Conservation (phyloP, 2,329 filamentous ascomycete genomes). For the Pochonia chlamydosporia region DNA sequence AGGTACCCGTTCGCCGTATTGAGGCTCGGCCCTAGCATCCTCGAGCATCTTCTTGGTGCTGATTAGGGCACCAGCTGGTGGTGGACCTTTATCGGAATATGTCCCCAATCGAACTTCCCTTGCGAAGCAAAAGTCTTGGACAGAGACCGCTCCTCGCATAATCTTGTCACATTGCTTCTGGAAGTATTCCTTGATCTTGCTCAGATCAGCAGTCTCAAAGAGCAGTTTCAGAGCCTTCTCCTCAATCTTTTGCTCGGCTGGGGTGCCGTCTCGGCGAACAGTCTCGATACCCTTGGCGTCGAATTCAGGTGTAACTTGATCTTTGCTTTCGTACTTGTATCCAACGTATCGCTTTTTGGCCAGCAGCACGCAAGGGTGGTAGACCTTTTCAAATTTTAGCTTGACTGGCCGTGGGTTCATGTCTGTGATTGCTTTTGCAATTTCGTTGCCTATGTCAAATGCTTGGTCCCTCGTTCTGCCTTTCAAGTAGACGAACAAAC, state of each 20-base stretch:
- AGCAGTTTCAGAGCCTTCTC: conserved; percentile 84
- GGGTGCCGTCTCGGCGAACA: conserved; percentile 88
- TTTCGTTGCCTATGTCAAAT: conserved; percentile 89
- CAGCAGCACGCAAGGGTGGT: conserved; percentile 87
- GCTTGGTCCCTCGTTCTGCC: conserved; percentile 83
- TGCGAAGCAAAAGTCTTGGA: conserved; percentile 95
- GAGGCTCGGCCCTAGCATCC: conserved; percentile 81
- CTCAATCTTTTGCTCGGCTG: conserved; percentile 93
- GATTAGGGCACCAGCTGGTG: conserved; percentile 83
- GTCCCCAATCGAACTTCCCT: conserved; percentile 85
- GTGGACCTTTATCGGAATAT: conserved; percentile 69
- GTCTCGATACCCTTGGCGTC: conserved; percentile 99
- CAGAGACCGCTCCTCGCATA: conserved; percentile 78
- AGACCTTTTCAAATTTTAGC: conserved; percentile 98
- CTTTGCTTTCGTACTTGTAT: conserved; percentile 83
- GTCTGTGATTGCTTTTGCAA: conserved; percentile 78
- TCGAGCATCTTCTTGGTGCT: conserved; percentile 80
- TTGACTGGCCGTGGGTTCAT: conserved; percentile 90
- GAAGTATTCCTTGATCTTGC: conserved; percentile 84
- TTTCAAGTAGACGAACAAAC: conserved; percentile 83
- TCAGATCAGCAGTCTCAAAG: conserved; percentile 85
- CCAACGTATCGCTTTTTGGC: conserved; percentile 98
- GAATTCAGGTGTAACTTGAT: conserved; percentile 77
- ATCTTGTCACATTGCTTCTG: conserved; percentile 88
- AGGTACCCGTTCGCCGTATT: conserved; percentile 90